Evolutionary conservation across 176 grass and related monocot species (phyloP).

Genomic region (Avena insularis): DNA sequence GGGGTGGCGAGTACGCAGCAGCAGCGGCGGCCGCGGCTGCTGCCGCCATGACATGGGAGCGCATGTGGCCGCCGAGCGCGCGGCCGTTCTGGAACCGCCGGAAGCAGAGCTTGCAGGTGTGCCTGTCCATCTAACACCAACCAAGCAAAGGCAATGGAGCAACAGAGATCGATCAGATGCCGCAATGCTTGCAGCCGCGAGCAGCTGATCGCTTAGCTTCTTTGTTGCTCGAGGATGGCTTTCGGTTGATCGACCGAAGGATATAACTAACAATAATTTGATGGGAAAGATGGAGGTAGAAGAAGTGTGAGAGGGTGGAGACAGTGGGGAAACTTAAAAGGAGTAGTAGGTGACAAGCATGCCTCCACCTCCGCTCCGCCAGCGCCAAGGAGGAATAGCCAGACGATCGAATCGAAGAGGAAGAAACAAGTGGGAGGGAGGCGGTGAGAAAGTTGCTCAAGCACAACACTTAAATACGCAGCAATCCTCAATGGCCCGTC

Average conservation of each 20-base stretch:
- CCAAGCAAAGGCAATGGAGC: constrained; percentile 1
- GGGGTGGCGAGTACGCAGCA: constrained; percentile 7
- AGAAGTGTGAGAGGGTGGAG: constrained; percentile 24
- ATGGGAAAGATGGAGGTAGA: constrained; percentile 34
- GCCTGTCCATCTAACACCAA: constrained; percentile 62
- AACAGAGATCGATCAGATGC: background rate
- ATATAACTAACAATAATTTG: constrained; percentile 23
- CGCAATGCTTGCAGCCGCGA: background rate
- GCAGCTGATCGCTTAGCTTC: constrained; percentile 45
- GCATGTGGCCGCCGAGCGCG: constrained; percentile 95
- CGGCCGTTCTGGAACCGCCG: constrained; percentile 87
- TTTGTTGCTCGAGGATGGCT: constrained; percentile 16
- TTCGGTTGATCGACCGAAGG: background rate
- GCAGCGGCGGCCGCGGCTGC: background rate
- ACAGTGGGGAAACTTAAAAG: constrained; percentile 56
- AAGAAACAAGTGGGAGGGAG: constrained; percentile 16
- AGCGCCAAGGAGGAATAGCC: constrained; percentile 39
- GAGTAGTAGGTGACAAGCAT: constrained; percentile 95
- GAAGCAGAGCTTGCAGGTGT: constrained; percentile 91
- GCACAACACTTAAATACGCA: constrained; percentile 46
- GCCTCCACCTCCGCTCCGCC: constrained; percentile 61
- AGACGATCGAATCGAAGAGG: background rate
- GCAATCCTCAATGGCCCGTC: background rate
- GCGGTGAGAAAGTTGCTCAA: constrained; percentile 47
- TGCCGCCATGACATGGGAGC: constrained; percentile 76